phyloP scores from a whole-genome alignment of 768 basidiomycete genomes.

The Pleurotus tuoliensis region DNA sequence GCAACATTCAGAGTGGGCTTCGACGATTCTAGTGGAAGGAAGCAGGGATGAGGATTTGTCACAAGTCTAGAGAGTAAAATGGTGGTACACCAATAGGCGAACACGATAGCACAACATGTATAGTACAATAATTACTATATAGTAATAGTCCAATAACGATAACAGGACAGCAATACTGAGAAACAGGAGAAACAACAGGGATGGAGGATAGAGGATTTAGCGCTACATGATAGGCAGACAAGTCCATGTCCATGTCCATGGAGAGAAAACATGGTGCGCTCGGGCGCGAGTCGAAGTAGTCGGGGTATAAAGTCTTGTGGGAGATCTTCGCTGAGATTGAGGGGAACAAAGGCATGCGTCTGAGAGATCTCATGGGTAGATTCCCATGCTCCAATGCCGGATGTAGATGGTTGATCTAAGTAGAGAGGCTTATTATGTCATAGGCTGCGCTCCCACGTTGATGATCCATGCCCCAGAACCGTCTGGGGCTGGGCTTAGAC shows the following conservation, averaged over 20 bases:
- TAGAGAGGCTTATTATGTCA: neutral
- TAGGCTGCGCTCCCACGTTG: conserved; percentile 4
- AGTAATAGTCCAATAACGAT: conserved; percentile 8
- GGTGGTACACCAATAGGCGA: too few relatives aligned
- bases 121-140: neutral
- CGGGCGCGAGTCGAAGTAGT: neutral
- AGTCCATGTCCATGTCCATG: neutral
- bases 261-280: neutral
- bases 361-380: neutral
- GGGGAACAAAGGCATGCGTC: neutral
- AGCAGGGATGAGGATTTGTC: too few relatives aligned
- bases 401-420: neutral
- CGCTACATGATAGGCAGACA: neutral
- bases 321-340: neutral
- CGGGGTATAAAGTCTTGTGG: neutral
- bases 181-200: neutral
- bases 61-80: too few relatives aligned
- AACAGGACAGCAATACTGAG: neutral
- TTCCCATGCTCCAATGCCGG: neutral
- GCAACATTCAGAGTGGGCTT: too few relatives aligned
- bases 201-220: neutral
- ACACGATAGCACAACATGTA: too few relatives aligned
- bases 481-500: conserved; percentile 14
- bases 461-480: conserved; percentile 13
- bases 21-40: too few relatives aligned